Evolutionary conservation across 805 yeast genomes (phyloP), one percentile per base, ranked within the genome.

Genomic region (Saturnispora hagleri): DNA sequence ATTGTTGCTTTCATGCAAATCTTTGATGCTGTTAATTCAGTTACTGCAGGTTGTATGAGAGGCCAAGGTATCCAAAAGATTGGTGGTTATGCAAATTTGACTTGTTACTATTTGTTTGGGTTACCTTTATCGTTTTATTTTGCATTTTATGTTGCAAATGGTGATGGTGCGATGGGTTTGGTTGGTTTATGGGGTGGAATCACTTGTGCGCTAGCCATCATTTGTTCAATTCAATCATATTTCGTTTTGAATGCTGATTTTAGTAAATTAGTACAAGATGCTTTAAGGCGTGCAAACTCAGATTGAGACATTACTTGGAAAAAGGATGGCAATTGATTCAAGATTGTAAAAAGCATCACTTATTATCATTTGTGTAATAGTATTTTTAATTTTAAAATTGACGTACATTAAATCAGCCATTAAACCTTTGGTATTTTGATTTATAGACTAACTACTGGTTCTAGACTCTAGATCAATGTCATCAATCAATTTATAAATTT

Each of bases 21-120:
- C 33, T 75, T 73, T 58, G 84, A 79, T 58, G 73, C 73, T 28
- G 55, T 78, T 43, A 65, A 76, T 40, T 73, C 80, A 48, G 66
- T 74, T 2, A 69, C 79, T n/a, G 76, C 74, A 6, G 84, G 84
- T 1, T 67, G 78, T 28, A 67, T 79, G 51, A 65, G 84, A 56
- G 83, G 83, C 24, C 83, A 79, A 60, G 83, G 83, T 3, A 57
- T 78, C 52, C 84, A 79, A 59, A 71, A 71, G 55, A 76, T 79
- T 51, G 83, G 82, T 10, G 82, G 83, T 4, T 67, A 69, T 51
- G 66, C 76, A 50, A 78, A 76, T 60, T 58, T 79, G 36, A 61
- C 83, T 26, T 74, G 82, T 0, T 87, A 87, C 65, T 87, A 87
- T 64, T 72, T 77, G 2, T 64, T 84, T 55, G 91, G 89, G 1